These are phyloP conservation scores for Neurospora tetraspora DNA, from an alignment of 495 filamentous ascomycete genomes.

Conservation along the genomic window DNA sequence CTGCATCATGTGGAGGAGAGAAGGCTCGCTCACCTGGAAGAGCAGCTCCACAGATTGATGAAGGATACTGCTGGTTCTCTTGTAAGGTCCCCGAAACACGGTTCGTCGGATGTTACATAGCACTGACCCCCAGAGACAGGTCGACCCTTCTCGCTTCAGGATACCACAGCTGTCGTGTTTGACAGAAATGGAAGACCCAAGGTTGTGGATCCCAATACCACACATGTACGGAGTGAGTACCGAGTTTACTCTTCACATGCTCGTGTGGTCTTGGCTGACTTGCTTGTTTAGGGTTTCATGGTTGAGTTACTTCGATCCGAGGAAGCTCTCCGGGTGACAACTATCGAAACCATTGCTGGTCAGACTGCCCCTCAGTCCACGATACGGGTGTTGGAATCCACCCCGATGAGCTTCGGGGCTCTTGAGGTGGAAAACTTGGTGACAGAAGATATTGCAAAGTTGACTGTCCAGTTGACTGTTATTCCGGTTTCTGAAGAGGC, in stretches of 20 bases:
- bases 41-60: background rate
- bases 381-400: background rate
- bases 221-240: background rate
- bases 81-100: background rate
- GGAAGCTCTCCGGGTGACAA: background rate
- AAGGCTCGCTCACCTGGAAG: background rate
- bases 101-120: background rate
- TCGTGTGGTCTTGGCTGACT: background rate
- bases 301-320: background rate
- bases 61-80: background rate
- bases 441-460: background rate
- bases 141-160: background rate
- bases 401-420: background rate
- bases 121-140: background rate
- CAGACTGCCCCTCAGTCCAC: background rate
- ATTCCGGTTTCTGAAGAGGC: background rate
- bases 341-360: background rate
- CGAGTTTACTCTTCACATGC: background rate
- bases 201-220: background rate
- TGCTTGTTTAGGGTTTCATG: background rate
- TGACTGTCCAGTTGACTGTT: background rate
- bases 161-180: background rate
- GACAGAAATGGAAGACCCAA: background rate
- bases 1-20: background rate
- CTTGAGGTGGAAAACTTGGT: background rate